Evolutionary conservation across 2,329 filamentous ascomycete species (phyloP).

Genomic region (Aspergillus piperis): DNA sequence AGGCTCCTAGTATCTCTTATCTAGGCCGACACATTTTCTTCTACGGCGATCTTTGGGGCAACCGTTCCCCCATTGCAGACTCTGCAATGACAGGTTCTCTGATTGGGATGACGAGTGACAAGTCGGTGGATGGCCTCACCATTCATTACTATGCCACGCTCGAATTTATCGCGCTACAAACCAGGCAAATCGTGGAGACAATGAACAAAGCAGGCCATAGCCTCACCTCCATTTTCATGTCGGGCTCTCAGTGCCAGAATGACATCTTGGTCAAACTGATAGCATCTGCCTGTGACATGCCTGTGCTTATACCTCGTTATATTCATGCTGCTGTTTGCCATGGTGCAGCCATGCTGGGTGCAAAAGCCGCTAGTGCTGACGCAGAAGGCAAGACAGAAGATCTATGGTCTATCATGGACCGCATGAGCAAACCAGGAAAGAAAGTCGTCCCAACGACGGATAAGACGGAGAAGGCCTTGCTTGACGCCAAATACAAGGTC

Average conservation of each 20-base stretch:
- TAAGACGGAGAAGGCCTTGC: conserved; percentile 71
- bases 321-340: conserved; percentile 95
- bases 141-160: conserved; percentile 93
- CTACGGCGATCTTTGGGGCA: conserved; percentile 96
- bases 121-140: conserved; percentile 81
- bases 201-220: conserved; percentile 91
- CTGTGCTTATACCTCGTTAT: conserved; percentile 89
- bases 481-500: conserved; percentile 90
- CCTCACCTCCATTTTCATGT: conserved; percentile 97
- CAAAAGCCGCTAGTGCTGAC: conserved; percentile 88
- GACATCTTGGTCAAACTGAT: conserved; percentile 87
- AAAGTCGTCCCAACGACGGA: conserved; percentile 75
- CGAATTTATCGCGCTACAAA: conserved; percentile 98
- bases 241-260: conserved; percentile 96
- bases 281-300: conserved; percentile 86
- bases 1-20: conserved; percentile 78
- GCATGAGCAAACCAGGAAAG: conserved; percentile 91
- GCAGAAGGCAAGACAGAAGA: conserved; percentile 77
- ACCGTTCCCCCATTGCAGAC: conserved; percentile 90
- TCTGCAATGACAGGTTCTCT: conserved; percentile 88
- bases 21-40: conserved; percentile 95
- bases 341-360: conserved; percentile 97
- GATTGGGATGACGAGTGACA: conserved; percentile 84
- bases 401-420: conserved; percentile 95
- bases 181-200: conserved; percentile 86